Conservation (phyloP, 2,329 filamentous ascomycete genomes). For the Myriangium duriaei region DNA sequence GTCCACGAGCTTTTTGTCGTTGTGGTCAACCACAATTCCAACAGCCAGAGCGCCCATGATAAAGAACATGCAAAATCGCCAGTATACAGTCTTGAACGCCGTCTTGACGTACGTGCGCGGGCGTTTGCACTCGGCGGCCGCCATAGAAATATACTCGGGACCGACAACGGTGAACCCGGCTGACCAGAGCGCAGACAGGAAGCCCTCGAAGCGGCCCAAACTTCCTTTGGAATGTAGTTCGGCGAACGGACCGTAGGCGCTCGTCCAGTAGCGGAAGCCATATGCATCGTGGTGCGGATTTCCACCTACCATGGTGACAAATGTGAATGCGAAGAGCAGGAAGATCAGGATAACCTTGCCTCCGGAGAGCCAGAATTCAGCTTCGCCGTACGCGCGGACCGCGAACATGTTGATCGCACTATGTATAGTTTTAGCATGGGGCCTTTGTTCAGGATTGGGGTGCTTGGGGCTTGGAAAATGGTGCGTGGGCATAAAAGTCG, state of each 20-base stretch:
- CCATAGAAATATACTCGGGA: conserved; percentile 38
- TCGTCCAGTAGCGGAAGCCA: conserved; percentile 31
- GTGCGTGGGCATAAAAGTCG: conserved; percentile 3
- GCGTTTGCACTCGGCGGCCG: conserved; percentile 35
- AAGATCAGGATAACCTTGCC: conserved; percentile 32
- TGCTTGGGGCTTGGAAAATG: conserved; percentile 1
- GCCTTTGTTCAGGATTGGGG: too few relatives aligned
- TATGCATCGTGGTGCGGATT: conserved; percentile 24
- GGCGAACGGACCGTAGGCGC: conserved; percentile 18
- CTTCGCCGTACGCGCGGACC: conserved; percentile 34
- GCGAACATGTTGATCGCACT: conserved; percentile 30
- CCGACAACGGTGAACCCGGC: conserved; percentile 36
- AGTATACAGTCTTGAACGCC: conserved; percentile 38
- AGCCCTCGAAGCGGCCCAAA: conserved; percentile 24
- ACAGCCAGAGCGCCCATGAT: conserved; percentile 34
- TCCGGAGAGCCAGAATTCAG: conserved; percentile 41
- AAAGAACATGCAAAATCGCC: conserved; percentile 36
- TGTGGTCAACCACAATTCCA: conserved; percentile 28
- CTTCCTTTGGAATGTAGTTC: conserved; percentile 19
- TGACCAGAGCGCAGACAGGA: conserved; percentile 22
- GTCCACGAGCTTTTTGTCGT: conserved; percentile 18
- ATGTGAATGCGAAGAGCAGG: conserved; percentile 24
- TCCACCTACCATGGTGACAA: conserved; percentile 18
- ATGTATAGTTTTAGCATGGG: conserved; percentile 12
- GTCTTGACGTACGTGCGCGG: conserved; percentile 34